These are phyloP conservation scores for Lepidium didymum DNA, from an alignment of 345 rosid species.

Conservation along the genomic window DNA sequence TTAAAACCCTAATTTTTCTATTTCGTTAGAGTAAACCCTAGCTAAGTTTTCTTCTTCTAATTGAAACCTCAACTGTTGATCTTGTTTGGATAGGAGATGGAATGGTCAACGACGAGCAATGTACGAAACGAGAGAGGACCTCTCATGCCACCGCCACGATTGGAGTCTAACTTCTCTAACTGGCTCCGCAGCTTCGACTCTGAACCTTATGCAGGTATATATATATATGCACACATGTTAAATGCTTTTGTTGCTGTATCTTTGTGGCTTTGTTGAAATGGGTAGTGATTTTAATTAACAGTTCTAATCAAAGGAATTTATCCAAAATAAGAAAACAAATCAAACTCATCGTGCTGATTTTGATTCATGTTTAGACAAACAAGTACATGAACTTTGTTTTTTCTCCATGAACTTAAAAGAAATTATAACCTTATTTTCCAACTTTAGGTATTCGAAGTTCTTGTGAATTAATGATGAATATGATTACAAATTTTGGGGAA, in stretches of 20 bases:
- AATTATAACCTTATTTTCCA: too few relatives aligned
- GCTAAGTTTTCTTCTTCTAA: not conserved
- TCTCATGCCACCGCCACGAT: not conserved
- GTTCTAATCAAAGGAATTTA: too few relatives aligned
- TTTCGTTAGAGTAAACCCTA: not conserved
- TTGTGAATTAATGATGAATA: too few relatives aligned
- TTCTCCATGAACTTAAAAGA: too few relatives aligned
- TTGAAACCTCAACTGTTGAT: not conserved
- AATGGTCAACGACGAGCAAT: not conserved
- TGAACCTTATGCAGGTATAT: conserved; percentile 43
- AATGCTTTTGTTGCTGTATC: not conserved
- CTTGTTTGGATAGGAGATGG: not conserved
- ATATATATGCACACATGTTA: not conserved
- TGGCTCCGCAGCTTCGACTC: conserved; percentile 44
- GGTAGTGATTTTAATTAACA: too few relatives aligned
- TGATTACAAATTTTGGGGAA: too few relatives aligned
- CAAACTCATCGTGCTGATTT: not conserved
- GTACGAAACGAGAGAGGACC: not conserved
- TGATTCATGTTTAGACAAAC: not conserved
- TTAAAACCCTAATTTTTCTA: conserved; percentile 4
- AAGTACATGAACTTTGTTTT: not conserved
- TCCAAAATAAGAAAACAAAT: too few relatives aligned
- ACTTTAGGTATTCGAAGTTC: not conserved
- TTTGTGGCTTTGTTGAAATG: not conserved
- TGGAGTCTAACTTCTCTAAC: conserved; percentile 33